phyloP scores from a whole-genome alignment of 805 yeast genomes.

The Nakazawaea ambrosiae region DNA sequence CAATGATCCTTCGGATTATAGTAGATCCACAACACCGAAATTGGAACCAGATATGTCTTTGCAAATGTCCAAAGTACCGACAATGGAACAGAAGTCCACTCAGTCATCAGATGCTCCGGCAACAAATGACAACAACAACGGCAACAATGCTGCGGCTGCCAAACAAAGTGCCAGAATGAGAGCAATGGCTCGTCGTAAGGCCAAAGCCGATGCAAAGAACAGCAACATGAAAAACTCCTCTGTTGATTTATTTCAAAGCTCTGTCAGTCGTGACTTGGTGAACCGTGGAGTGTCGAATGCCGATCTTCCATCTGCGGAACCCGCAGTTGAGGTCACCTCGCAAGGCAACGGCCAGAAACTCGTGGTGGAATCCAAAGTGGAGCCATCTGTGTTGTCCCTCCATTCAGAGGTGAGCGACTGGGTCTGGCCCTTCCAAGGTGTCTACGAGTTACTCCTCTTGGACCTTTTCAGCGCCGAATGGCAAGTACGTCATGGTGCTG shows the following conservation, averaged over 20 bases:
- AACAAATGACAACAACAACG: too few species aligned
- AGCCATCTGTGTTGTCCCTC: constrained; percentile 57
- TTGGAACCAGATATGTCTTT: not conserved
- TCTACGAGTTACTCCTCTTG: constrained; percentile 70
- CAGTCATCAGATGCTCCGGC: not conserved
- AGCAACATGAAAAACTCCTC: constrained; percentile 37
- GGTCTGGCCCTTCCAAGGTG: constrained; percentile 93
- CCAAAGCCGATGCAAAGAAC: constrained; percentile 61
- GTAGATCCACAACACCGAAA: not conserved
- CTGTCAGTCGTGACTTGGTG: constrained; percentile 50
- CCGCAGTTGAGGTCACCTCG: constrained; percentile 48
- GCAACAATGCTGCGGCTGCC: constrained; percentile 5
- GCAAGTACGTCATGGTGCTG: constrained; percentile 96
- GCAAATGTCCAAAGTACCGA: too few species aligned
- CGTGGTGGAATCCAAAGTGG: constrained; percentile 73
- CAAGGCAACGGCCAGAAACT: constrained; percentile 77
- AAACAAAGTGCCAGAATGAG: constrained; percentile 68
- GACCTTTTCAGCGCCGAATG: constrained; percentile 82
- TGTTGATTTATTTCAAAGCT: constrained; percentile 66
- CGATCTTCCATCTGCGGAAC: constrained; percentile 9
- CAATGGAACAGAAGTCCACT: not conserved
- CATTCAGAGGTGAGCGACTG: constrained; percentile 66
- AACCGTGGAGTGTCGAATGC: constrained; percentile 29
- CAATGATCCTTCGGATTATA: not conserved
- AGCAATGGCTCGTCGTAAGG: constrained; percentile 91